A percentile compares a stretch with the other conserved stretches of the same genome.
Evolutionary conservation across 2,329 filamentous ascomycete genomes (phyloP).

Genomic region (Phoma sp.): DNA sequence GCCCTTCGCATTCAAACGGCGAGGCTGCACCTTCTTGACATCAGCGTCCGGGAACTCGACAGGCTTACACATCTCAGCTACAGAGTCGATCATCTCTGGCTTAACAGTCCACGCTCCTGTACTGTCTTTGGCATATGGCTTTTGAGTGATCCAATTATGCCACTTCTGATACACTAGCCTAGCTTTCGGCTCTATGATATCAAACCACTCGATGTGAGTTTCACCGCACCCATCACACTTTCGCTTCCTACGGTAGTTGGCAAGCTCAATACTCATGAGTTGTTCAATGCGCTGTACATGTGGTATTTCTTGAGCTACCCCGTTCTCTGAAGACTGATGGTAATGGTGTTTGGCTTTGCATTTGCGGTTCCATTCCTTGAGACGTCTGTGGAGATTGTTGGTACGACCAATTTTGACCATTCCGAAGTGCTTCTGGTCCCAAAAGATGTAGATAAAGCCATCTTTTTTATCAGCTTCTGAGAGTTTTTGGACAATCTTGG

Average conservation of each 20-base stretch:
- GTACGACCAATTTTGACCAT: conserved; percentile 28
- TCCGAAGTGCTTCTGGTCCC: conserved; percentile 20
- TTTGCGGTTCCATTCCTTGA: conserved; percentile 17
- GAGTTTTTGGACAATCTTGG: not conserved
- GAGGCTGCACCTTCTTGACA: no score
- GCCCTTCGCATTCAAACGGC: no score
- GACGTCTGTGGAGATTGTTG: conserved; percentile 7
- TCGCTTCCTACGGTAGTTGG: conserved; percentile 60
- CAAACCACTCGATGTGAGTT: conserved; percentile 90
- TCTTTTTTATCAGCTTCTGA: not conserved
- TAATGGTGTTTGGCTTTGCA: conserved; percentile 20
- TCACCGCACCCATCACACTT: conserved; percentile 77
- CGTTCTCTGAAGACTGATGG: conserved; percentile 4
- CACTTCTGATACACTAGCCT: conserved; percentile 22
- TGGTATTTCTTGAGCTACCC: conserved; percentile 68
- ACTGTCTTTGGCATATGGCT: conserved; percentile 16
- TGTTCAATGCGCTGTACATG: conserved; percentile 85
- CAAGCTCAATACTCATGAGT: conserved; percentile 83
- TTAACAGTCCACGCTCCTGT: conserved; percentile 8
- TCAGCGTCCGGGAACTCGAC: no score
- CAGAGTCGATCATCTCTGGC: conserved; percentile 7
- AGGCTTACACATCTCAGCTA: not conserved
- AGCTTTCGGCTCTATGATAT: conserved; percentile 57
- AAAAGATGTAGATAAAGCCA: conserved; percentile 28
- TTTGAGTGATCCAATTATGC: conserved; percentile 18